These are phyloP conservation scores for Phanerodontia chrysosporium DNA, from an alignment of 768 basidiomycete species.

Conservation along the genomic window DNA sequence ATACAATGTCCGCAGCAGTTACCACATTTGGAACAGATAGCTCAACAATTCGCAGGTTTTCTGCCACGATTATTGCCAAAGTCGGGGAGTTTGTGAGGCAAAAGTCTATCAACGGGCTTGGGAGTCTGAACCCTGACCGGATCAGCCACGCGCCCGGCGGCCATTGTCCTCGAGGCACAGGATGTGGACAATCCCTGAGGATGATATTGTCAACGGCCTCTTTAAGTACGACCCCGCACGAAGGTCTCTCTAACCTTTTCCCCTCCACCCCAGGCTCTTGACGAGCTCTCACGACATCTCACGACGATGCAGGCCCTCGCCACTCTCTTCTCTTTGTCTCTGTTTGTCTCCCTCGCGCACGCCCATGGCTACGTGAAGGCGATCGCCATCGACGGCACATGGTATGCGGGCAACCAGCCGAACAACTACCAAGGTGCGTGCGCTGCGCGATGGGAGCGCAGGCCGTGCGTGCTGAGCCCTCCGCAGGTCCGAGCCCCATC, in stretches of 20 bases:
- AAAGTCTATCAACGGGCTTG: no score
- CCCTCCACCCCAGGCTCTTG: constrained; percentile 3
- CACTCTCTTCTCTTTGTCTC: constrained; percentile 10
- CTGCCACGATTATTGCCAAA: no score
- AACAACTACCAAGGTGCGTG: constrained; percentile 29
- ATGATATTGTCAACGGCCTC: background rate
- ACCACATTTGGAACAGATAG: no score
- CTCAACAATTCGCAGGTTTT: no score
- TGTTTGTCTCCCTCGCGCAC: constrained; percentile 22
- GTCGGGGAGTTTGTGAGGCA: background rate
- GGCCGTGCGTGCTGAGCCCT: background rate
- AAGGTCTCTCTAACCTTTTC: background rate
- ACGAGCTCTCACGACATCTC: background rate
- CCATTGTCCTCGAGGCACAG: background rate
- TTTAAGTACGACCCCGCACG: background rate
- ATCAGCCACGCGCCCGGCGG: background rate
- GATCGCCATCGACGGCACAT: constrained; percentile 40
- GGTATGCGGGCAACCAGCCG: constrained; percentile 40
- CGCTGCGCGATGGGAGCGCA: background rate
- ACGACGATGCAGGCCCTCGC: constrained; percentile 1
- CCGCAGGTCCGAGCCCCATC: constrained; percentile 35
- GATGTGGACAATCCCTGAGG: background rate
- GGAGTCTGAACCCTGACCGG: background rate
- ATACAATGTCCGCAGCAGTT: no score
- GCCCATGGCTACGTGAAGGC: constrained; percentile 43